These are phyloP conservation scores for Lentinula guzmanii DNA, from an alignment of 768 basidiomycete genomes.

Conservation along the genomic window DNA sequence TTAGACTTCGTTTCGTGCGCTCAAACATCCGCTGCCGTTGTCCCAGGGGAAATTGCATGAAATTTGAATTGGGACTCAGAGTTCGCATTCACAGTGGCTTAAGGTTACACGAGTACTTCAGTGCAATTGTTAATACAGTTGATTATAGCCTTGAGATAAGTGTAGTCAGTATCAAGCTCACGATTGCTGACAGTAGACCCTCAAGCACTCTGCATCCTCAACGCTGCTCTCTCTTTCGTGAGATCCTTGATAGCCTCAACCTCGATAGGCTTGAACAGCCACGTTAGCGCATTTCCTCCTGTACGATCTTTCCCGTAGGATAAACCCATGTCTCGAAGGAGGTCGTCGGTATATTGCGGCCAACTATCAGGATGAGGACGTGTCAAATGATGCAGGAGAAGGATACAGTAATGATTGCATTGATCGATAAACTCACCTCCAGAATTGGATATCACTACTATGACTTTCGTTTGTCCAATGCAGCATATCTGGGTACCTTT, in stretches of 20 bases:
- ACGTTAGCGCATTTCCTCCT: conserved; percentile 6
- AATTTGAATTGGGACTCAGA: too few species aligned
- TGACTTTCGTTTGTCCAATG: conserved; percentile 13
- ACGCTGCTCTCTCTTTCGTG: background rate
- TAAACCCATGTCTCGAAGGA: conserved; percentile 6
- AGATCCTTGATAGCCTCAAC: background rate
- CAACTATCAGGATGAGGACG: background rate
- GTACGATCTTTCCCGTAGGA: background rate
- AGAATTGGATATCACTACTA: conserved; percentile 6
- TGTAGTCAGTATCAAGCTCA: too few species aligned
- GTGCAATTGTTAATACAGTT: too few species aligned
- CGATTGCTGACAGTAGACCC: too few species aligned
- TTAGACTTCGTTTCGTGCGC: too few species aligned
- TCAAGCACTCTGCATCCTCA: conserved; percentile 2
- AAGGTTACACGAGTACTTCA: too few species aligned
- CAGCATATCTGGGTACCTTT: conserved; percentile 46
- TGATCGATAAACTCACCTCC: background rate
- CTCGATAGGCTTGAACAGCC: conserved; percentile 6
- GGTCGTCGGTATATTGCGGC: conserved; percentile 6
- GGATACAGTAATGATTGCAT: too few species aligned
- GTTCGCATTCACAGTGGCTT: too few species aligned
- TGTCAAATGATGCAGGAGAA: background rate
- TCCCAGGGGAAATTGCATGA: too few species aligned
- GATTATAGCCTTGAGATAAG: too few species aligned
- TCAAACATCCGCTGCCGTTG: too few species aligned